Percentiles rank a stretch among this genome's conserved stretches.
phyloP scores from a whole-genome alignment of 2,329 filamentous ascomycete species.

The Trichoderma gracile region DNA sequence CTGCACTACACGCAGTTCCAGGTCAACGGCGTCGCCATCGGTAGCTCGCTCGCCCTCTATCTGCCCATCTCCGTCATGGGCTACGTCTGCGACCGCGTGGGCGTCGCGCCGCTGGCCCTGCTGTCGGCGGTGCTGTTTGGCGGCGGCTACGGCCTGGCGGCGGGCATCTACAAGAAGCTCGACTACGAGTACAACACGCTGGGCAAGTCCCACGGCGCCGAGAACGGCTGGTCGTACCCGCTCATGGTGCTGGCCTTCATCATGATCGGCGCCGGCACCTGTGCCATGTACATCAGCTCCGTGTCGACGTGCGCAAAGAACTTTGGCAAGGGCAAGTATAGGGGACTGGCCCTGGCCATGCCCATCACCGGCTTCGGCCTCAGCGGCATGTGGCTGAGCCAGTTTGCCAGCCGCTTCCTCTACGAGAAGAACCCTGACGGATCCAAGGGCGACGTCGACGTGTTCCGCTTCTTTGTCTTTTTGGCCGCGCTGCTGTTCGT shows the following conservation, averaged over 20 bases:
- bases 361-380: slow-evolving; percentile 92
- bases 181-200: slow-evolving; percentile 49
- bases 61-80: slow-evolving; percentile 88
- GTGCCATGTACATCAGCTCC: slow-evolving; percentile 83
- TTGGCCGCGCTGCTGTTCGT: slow-evolving; percentile 69
- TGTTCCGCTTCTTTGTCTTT: slow-evolving; percentile 87
- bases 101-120: slow-evolving; percentile 74
- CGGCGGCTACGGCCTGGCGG: slow-evolving; percentile 78
- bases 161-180: slow-evolving; percentile 65
- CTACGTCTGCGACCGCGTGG: slow-evolving; percentile 86
- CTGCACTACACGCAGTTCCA: slow-evolving; percentile 88
- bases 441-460: slow-evolving; percentile 63
- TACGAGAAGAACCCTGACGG: slow-evolving; percentile 69
- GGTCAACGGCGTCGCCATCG: slow-evolving; percentile 87
- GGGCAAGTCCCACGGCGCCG: slow-evolving; percentile 42
- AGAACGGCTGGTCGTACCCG: slow-evolving; percentile 66
- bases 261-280: slow-evolving; percentile 78
- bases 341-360: slow-evolving; percentile 83
- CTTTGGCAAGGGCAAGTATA: slow-evolving; percentile 84
- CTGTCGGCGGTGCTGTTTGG: slow-evolving; percentile 74
- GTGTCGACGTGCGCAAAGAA: slow-evolving; percentile 99
- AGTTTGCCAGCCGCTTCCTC: slow-evolving; percentile 77
- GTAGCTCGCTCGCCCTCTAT: slow-evolving; percentile 85
- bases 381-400: slow-evolving; percentile 94
- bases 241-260: slow-evolving; percentile 86